phyloP scores from a whole-genome alignment of 192 early-diverging fungal species.

The Mortierella claussenii region DNA sequence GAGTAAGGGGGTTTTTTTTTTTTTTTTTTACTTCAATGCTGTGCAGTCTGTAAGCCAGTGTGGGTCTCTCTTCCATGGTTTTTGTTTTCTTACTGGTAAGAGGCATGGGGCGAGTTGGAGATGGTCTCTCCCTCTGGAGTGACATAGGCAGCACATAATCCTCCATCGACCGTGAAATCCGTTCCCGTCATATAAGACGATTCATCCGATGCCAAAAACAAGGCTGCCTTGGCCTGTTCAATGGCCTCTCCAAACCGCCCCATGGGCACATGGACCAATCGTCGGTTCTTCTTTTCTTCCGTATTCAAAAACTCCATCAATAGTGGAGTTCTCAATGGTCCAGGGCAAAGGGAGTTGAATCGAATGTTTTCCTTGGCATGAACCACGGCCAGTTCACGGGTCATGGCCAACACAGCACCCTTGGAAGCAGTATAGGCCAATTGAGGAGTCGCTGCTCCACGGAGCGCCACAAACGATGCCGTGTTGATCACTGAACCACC shows the following conservation, averaged over 20 bases:
- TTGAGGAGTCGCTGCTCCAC: slow-evolving; percentile 87
- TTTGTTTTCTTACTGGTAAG: slow-evolving; percentile 31
- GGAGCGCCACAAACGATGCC: slow-evolving; percentile 80
- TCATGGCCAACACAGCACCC: slow-evolving; percentile 87
- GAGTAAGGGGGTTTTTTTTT: too few species aligned
- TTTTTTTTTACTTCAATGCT: slow-evolving; percentile 5
- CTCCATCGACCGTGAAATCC: slow-evolving; percentile 86
- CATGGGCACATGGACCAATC: slow-evolving; percentile 84
- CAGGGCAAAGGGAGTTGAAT: slow-evolving; percentile 85
- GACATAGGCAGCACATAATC: slow-evolving; percentile 80
- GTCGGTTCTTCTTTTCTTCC: slow-evolving; percentile 83
- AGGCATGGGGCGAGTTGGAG: slow-evolving; percentile 42
- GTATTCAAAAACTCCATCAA: slow-evolving; percentile 88
- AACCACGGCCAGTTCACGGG: slow-evolving; percentile 83
- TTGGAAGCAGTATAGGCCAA: slow-evolving; percentile 90
- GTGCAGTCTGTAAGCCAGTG: too few species aligned
- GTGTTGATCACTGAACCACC: slow-evolving; percentile 88
- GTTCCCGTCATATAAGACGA: slow-evolving; percentile 82
- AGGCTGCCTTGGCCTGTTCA: slow-evolving; percentile 81
- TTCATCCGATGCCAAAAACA: slow-evolving; percentile 89
- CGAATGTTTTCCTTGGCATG: slow-evolving; percentile 91
- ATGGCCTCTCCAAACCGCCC: slow-evolving; percentile 90
- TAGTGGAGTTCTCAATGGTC: slow-evolving; percentile 80
- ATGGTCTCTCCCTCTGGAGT: slow-evolving; percentile 47
- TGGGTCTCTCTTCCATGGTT: neutral